A percentile compares a stretch with the other conserved stretches of the same genome.
phyloP scores from a whole-genome alignment of 2,329 filamentous ascomycete species.

The Coleophoma eucalyptorum region DNA sequence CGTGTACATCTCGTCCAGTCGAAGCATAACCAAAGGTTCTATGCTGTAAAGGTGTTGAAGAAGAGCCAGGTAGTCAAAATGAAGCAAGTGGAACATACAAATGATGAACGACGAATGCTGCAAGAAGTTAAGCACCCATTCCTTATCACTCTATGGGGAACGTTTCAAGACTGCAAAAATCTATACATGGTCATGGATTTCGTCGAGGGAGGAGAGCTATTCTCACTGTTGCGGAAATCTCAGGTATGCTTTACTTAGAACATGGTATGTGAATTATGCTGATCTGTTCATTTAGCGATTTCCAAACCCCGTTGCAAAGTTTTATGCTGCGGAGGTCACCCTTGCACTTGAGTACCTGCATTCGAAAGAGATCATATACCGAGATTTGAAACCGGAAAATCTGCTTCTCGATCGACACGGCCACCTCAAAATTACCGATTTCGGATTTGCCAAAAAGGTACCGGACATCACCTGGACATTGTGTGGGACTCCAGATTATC shows the following conservation, averaged over 20 bases:
- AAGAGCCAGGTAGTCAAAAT: conserved; percentile 99
- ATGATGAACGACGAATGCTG: conserved; percentile 94
- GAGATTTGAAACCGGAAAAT: conserved; percentile 95
- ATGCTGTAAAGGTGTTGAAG: conserved; percentile 97
- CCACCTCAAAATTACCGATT: conserved; percentile 96
- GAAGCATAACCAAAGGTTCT: conserved; percentile 96
- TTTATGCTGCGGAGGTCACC: conserved; percentile 97
- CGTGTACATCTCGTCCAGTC: conserved; percentile 95
- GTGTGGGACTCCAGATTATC: conserved; percentile 95
- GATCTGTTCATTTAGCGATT: conserved; percentile 63
- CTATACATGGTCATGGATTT: conserved; percentile 99
- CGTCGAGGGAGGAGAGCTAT: conserved; percentile 95
- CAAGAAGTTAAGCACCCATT: conserved; percentile 97
- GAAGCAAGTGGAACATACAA: conserved; percentile 99
- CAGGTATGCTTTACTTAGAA: conserved; percentile 46
- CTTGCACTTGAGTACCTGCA: conserved; percentile 94
- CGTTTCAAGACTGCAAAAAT: conserved; percentile 92
- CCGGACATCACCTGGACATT: conserved; percentile 99
- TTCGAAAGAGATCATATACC: conserved; percentile 93
- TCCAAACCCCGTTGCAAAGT: conserved; percentile 97
- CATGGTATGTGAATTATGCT: too few relatives aligned
- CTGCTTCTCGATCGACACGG: conserved; percentile 87
- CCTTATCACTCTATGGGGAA: conserved; percentile 96
- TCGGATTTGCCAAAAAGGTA: conserved; percentile 97
- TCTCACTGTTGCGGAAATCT: conserved; percentile 91